Conservation (phyloP, 345 rosid genomes). For the Gynandropsis gynandra region DNA sequence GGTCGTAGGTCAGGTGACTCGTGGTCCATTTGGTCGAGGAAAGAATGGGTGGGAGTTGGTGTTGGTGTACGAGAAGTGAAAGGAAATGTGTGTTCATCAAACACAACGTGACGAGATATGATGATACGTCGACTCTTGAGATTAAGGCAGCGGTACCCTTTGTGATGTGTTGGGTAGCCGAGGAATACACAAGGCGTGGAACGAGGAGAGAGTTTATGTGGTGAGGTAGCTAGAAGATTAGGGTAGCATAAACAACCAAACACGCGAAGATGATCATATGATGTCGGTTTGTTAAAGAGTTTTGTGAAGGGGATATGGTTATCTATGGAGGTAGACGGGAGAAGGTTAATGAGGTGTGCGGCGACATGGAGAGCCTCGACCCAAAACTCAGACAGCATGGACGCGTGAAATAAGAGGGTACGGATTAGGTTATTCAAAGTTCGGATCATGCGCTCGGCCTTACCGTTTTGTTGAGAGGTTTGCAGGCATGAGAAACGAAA, state of each 20-base stretch:
- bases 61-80: too few relatives aligned
- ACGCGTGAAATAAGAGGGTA: background rate
- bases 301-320: fast-evolving
- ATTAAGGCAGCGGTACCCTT: background rate
- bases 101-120: background rate
- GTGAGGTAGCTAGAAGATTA: background rate
- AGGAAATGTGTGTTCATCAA: background rate
- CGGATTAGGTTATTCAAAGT: background rate
- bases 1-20: background rate
- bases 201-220: background rate
- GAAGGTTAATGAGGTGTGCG: background rate
- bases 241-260: background rate
- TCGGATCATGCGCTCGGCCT: background rate
- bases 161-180: background rate
- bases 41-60: too few relatives aligned
- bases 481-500: fast-evolving
- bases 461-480: background rate
- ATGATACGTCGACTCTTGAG: background rate
- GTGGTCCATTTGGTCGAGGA: too few relatives aligned
- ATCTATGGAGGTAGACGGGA: background rate
- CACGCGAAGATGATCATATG: too few relatives aligned
- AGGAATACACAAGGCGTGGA: background rate
- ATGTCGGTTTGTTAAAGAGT: background rate
- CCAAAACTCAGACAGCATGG: too few relatives aligned
- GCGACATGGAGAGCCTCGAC: too few relatives aligned